These are phyloP conservation scores for Acanthamoeba quina DNA, from an alignment of 208 protist species.

Conservation along the genomic window DNA sequence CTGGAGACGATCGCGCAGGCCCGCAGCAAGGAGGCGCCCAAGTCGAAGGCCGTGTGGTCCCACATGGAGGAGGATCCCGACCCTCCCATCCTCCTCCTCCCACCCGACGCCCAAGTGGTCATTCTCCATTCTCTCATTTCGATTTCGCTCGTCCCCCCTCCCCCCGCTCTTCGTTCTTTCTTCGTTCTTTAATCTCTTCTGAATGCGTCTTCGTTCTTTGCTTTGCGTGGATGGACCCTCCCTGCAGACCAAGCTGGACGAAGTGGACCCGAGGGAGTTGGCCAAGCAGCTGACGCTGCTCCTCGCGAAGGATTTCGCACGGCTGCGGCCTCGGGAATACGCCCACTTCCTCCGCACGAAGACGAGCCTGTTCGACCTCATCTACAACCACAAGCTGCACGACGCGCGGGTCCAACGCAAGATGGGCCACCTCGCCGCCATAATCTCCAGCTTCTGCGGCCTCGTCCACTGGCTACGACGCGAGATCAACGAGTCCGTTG, in stretches of 20 bases:
- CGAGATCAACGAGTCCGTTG: neutral
- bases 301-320: neutral
- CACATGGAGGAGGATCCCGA: neutral
- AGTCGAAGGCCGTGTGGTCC: neutral
- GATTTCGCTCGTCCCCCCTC: neutral
- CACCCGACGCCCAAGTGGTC: neutral
- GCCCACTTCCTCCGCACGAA: neutral
- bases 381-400: neutral
- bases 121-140: neutral
- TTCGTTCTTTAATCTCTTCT: neutral
- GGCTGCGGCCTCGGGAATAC: neutral
- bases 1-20: neutral
- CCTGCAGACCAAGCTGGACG: neutral
- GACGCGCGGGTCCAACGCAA: neutral
- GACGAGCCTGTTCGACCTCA: slow-evolving; percentile 11
- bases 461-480: slow-evolving; percentile 27
- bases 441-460: neutral
- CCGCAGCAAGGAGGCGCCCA: neutral
- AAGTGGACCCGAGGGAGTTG: neutral
- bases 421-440: neutral
- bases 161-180: neutral
- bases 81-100: neutral
- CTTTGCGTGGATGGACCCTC: neutral
- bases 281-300: slow-evolving; percentile 26
- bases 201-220: neutral